Base-by-base conservation (phyloP, 192 early-diverging fungal genomes). In the Backusella liffmaniae region DNA sequence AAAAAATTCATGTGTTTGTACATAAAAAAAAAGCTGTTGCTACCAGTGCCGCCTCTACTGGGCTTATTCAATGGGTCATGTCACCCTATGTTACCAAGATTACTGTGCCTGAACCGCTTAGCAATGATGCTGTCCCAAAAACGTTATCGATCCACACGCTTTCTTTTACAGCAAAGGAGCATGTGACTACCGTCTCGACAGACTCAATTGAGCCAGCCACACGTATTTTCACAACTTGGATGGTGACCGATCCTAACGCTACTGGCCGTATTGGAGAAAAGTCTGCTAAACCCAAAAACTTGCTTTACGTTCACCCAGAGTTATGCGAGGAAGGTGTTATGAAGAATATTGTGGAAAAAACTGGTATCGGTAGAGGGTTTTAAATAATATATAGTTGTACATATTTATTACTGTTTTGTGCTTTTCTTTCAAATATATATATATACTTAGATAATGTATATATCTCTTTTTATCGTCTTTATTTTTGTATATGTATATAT, bases 1-100 rank as follows among this genome's bases (percentile, higher is more conserved):
- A 46, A 34, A 37, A 32, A 56, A 53, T 44, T 35, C 44, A 68
- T 8, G 46, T 37, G 30, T n/a, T 66, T 26, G 0, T 37, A 23
- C 6, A 34, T 32, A 62, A 30, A 15, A 83, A 67, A 21, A 70
- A 35, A 83, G 88, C 86, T 56, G 70, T 89, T 23, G 81, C 79
- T 7, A 89, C 88, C 2, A 89, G 88, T 78, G 79, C 82, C 13
- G 80, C 86, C 13, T 89, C 88, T 1, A 89, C 88, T n/a, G 85
- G 80, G 4, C 42, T 88, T 36, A 87, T 89, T 44, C 86, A 89
- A 51, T 89, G 86, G 85, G 84, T 84, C 39, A 78, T 89, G 67
- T 86, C 86, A 23, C 86, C 88, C 0, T 89, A 89, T 66, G 88
- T 89, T 39, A 82, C 85, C 7, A 86, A 84, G 36, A 83, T 88